These are phyloP conservation scores for Ciborinia camelliae DNA, from an alignment of 2,329 filamentous ascomycete species.

Conservation along the genomic window DNA sequence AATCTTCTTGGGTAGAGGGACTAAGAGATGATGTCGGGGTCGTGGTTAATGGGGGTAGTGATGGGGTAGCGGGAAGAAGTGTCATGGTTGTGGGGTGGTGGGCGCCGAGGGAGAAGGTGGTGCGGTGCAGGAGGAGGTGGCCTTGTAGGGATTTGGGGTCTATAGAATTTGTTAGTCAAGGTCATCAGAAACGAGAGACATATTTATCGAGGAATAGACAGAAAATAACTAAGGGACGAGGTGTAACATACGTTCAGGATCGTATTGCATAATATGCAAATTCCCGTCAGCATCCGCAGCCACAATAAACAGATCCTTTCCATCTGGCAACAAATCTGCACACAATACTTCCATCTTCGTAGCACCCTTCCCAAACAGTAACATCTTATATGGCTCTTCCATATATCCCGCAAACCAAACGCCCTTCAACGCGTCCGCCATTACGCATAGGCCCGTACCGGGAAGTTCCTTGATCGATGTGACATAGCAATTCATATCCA, in stretches of 20 bases:
- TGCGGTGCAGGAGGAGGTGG: conserved; percentile 79
- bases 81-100: conserved; percentile 73
- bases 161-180: conserved; percentile 39
- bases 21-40: conserved; percentile 38
- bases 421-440: conserved; percentile 89
- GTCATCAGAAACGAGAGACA: not conserved
- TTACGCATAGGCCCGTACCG: conserved; percentile 78
- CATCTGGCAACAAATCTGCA: conserved; percentile 85
- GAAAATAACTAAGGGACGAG: conserved; percentile 12
- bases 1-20: conserved; percentile 28
- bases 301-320: conserved; percentile 76
- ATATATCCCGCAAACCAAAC: conserved; percentile 96
- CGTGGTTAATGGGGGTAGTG: conserved; percentile 46
- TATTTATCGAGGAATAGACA: not conserved
- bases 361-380: conserved; percentile 83
- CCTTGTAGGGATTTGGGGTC: conserved; percentile 92
- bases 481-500: conserved; percentile 96
- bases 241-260: conserved; percentile 75
- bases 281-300: conserved; percentile 82
- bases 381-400: conserved; percentile 95
- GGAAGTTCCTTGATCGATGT: conserved; percentile 79
- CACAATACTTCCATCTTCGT: conserved; percentile 74
- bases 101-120: conserved; percentile 79
- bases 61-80: conserved; percentile 66
- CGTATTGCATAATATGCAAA: conserved; percentile 86